Percentiles rank a stretch among this genome's conserved stretches.
Evolutionary conservation across 2,329 filamentous ascomycete species (phyloP).

Genomic region (Aschersonia sp.): DNA sequence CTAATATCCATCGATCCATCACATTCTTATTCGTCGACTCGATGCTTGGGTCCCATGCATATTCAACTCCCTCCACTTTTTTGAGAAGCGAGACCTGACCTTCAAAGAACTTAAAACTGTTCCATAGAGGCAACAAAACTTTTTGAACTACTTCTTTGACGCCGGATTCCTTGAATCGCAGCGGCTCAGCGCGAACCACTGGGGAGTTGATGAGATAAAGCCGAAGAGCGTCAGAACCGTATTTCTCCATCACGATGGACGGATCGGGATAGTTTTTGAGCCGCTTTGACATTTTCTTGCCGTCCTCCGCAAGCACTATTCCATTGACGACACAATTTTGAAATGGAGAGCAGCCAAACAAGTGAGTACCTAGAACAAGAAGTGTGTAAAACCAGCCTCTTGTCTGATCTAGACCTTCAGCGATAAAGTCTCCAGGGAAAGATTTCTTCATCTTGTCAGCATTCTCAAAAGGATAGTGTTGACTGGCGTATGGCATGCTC

Average conservation of each 20-base stretch:
- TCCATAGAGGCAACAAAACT: conserved; percentile 84
- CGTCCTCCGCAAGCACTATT: conserved; percentile 84
- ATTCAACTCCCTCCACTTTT: conserved; percentile 69
- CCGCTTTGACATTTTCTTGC: conserved; percentile 98
- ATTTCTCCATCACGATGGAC: conserved; percentile 64
- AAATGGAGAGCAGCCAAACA: conserved; percentile 76
- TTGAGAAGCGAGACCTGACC: conserved; percentile 75
- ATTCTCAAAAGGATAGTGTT: conserved; percentile 88
- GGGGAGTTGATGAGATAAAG: conserved; percentile 97
- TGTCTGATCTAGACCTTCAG: conserved; percentile 85
- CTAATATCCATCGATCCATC: conserved; percentile 93
- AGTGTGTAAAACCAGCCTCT: conserved; percentile 96
- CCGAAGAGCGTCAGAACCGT: conserved; percentile 82
- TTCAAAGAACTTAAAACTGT: conserved; percentile 93
- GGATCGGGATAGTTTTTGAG: conserved; percentile 95
- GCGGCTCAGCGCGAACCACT: conserved; percentile 78
- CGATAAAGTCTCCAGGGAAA: conserved; percentile 89
- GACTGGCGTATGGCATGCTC: conserved; percentile 84
- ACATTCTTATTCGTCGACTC: conserved; percentile 73
- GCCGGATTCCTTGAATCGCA: conserved; percentile 81
- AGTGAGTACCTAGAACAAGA: conserved; percentile 72
- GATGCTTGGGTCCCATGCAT: conserved; percentile 60
- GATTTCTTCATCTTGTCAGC: conserved; percentile 63
- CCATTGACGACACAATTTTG: conserved; percentile 95
- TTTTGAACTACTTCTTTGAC: conserved; percentile 93